Conservation (phyloP, 192 early-diverging fungal species). For the Mortierella claussenii region DNA sequence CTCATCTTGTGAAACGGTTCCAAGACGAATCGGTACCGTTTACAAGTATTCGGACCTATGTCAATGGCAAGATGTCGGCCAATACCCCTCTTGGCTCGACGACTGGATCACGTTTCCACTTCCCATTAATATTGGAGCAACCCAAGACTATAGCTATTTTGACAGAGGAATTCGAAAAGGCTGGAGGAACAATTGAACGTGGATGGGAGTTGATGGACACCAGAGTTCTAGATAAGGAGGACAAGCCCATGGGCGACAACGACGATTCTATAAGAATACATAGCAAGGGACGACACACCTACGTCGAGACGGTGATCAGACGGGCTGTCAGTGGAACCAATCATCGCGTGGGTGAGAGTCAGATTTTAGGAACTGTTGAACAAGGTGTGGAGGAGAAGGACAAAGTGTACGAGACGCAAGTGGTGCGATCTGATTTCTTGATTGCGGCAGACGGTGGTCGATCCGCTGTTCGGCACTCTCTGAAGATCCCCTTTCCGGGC, state of each 20-base stretch:
- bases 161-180: not conserved
- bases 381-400: not conserved
- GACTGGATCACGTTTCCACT: not conserved
- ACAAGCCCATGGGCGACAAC: too few species aligned
- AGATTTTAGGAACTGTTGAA: slow-evolving; percentile 8
- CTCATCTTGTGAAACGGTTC: not conserved
- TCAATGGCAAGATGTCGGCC: not conserved
- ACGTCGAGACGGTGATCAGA: slow-evolving; percentile 19
- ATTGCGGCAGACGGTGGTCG: slow-evolving; percentile 37
- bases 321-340: slow-evolving; percentile 4
- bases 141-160: not conserved
- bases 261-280: too few species aligned
- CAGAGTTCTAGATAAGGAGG: slow-evolving; percentile 8
- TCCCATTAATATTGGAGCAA: not conserved
- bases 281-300: not conserved
- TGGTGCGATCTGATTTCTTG: slow-evolving; percentile 29
- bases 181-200: not conserved
- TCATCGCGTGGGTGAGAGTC: not conserved
- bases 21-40: not conserved
- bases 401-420: slow-evolving; percentile 12
- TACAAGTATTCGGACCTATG: not conserved
- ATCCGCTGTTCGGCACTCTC: slow-evolving; percentile 23
- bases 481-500: slow-evolving; percentile 25
- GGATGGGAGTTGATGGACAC: slow-evolving; percentile 6
- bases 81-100: not conserved